These are phyloP conservation scores for Pezicula radicicola DNA, from an alignment of 2,329 filamentous ascomycete species.

Conservation along the genomic window DNA sequence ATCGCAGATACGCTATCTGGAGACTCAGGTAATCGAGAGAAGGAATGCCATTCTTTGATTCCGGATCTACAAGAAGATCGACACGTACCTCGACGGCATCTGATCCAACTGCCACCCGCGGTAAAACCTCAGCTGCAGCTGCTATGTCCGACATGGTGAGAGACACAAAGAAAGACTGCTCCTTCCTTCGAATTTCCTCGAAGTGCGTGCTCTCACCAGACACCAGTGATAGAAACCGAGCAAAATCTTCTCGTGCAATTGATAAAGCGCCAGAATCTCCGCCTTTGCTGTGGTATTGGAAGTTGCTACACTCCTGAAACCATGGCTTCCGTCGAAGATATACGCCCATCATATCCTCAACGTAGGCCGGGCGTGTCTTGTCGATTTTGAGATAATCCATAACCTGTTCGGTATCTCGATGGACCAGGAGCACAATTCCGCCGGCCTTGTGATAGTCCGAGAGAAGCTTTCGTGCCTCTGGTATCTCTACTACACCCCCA, in stretches of 20 bases:
- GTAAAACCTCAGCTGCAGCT: slow-evolving; percentile 60
- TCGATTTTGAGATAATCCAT: slow-evolving; percentile 87
- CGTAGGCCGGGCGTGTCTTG: slow-evolving; percentile 87
- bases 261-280: slow-evolving; percentile 25
- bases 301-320: slow-evolving; percentile 92
- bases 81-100: slow-evolving; percentile 95
- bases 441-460: slow-evolving; percentile 69
- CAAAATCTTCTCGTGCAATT: slow-evolving; percentile 57
- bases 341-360: slow-evolving; percentile 87
- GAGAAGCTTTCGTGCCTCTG: slow-evolving; percentile 74
- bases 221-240: slow-evolving; percentile 67
- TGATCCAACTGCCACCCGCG: slow-evolving; percentile 74
- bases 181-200: slow-evolving; percentile 56
- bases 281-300: slow-evolving; percentile 84
- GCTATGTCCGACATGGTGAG: slow-evolving; percentile 77
- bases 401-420: slow-evolving; percentile 82
- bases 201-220: slow-evolving; percentile 59
- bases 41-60: slow-evolving; percentile 49
- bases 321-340: slow-evolving; percentile 86
- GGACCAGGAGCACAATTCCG: slow-evolving; percentile 82
- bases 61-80: slow-evolving; percentile 76
- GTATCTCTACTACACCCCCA: slow-evolving; percentile 86
- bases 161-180: slow-evolving; percentile 88
- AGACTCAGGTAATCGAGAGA: slow-evolving; percentile 73
- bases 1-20: slow-evolving; percentile 78